phyloP scores from a whole-genome alignment of 2,329 filamentous ascomycete species.

The Penicillium brasilianum region DNA sequence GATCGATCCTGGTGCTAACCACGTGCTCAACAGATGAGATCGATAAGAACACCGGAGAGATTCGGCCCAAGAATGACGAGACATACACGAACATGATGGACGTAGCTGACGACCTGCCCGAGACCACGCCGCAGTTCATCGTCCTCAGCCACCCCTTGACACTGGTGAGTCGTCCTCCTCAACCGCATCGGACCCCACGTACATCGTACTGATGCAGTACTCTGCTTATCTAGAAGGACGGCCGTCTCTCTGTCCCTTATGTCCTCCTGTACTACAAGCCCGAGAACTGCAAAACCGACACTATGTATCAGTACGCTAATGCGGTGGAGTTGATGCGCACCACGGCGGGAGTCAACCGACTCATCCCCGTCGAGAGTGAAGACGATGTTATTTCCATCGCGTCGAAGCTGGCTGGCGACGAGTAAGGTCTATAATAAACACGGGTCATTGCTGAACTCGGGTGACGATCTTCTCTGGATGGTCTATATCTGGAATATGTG shows the following conservation, averaged over 20 bases:
- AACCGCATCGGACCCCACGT: not conserved
- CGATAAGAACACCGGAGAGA: conserved; percentile 87
- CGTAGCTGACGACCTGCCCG: conserved; percentile 85
- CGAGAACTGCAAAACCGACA: conserved; percentile 81
- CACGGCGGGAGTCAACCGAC: conserved; percentile 83
- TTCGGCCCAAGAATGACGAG: conserved; percentile 79
- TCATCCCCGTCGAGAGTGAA: conserved; percentile 80
- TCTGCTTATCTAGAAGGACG: conserved; percentile 65
- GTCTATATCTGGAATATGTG: conserved; percentile 2
- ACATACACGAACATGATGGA: conserved; percentile 82
- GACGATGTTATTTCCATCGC: conserved; percentile 87
- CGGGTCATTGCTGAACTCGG: not conserved
- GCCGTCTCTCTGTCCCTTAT: conserved; percentile 86
- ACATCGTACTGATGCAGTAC: conserved; percentile 9
- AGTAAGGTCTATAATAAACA: conserved; percentile 24
- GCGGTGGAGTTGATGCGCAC: conserved; percentile 96
- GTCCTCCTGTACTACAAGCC: conserved; percentile 95
- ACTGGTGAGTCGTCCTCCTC: conserved; percentile 61
- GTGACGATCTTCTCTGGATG: not conserved
- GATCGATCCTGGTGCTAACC: not conserved
- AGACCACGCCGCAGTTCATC: conserved; percentile 87
- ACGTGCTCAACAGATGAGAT: conserved; percentile 70
- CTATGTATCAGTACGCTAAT: conserved; percentile 89
- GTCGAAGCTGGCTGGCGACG: conserved; percentile 57
- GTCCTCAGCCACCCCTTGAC: conserved; percentile 90